Base-by-base conservation (phyloP, 148 eudicot species). In the Amaranthus cruentus region DNA sequence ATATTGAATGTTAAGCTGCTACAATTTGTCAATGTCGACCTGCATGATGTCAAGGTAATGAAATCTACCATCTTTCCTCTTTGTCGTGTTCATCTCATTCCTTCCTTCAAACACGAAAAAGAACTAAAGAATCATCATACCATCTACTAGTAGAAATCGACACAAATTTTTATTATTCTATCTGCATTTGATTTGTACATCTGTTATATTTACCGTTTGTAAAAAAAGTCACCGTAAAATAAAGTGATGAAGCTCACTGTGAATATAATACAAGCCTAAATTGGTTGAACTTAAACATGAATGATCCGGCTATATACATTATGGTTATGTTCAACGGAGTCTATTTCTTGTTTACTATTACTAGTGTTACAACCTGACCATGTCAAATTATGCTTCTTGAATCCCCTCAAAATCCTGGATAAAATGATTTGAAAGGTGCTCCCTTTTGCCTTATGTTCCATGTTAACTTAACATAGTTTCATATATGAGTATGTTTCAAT, bases 41-140 rank as follows among this genome's bases (percentile, higher is more conserved):
- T 93, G 66, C 88, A 81, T 51, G 91, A 93, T 80, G 90, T 91
- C 77, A 93, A 91, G 98, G 98, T 93, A 88, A 78, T 76, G 74
- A 68, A 67, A 73, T 83, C 68, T 57, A 66, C 73, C 68, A 64
- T 73, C 70, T 56, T 64, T 44, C 75, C 71, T 59, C 55, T 44
- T 43, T 63, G 55, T 28, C 38, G 38, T 28, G 21, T 75, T 68
- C 57, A 43, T 2, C 51, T 28, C 38, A 28, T 28, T 28, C 38
- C 38, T 28, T 28, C 38, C 38, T 28, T 28, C 38, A 28, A 28
- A 28, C 38, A 28, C 38, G 38, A 28, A 28, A 28, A 28, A 2
- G 38, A 28, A 28, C 38, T 28, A 28, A 28, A 28, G 38, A 28
- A 28, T 28, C 38, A 28, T 2, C 38, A 28, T 28, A 28, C 38